Evolutionary conservation across 164 flowering plant species (phyloP), one percentile per base, ranked within the genome.

Genomic region (Nymphaea colorata): DNA sequence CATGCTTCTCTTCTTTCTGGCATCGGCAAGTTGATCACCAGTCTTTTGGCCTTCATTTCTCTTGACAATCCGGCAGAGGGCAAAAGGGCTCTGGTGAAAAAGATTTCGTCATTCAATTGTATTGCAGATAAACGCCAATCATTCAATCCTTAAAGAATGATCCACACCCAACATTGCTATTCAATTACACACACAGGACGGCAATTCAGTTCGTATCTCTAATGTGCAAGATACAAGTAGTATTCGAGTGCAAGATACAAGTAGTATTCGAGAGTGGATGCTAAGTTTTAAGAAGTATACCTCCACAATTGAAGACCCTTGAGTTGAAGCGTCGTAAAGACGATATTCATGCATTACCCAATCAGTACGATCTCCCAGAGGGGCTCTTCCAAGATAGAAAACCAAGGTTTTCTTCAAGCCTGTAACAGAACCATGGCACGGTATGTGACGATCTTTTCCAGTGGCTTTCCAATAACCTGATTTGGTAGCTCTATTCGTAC

Each of bases 401-500:
- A 93, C 96, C 5, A 93, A 77, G 67, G 98, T 90, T 76, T 90
- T 93, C 5, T 95, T 80, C 53, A 79, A 85, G 4, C 96, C 98
- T 55, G 72, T 78, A 6, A 81, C 78, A 53, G 78, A 61, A 55
- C 90, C 80, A 67, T 81, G 80, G 59, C 90, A 87, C 0, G 74
- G 79, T 41, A 93, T 76, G 73, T 85, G 86, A 67, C 96, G 68
- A 75, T 90, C 98, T 77, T 93, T 93, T 45, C 98, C 98, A 18
- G 98, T 93, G 73, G 96, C 98, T 80, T 93, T 93, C 98, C 98
- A 93, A 76, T 93, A 93, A 53, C 98, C 98, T 45, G 89, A 82
- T 79, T 72, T 83, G 64, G 98, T 93, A 45, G 98, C 98, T 79
- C 98, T 82, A 69, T 90, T 93, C 55, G 96, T 84, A 43, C 96